These are phyloP conservation scores for Cladorrhinum samala DNA, from an alignment of 495 filamentous ascomycete species.

Conservation along the genomic window DNA sequence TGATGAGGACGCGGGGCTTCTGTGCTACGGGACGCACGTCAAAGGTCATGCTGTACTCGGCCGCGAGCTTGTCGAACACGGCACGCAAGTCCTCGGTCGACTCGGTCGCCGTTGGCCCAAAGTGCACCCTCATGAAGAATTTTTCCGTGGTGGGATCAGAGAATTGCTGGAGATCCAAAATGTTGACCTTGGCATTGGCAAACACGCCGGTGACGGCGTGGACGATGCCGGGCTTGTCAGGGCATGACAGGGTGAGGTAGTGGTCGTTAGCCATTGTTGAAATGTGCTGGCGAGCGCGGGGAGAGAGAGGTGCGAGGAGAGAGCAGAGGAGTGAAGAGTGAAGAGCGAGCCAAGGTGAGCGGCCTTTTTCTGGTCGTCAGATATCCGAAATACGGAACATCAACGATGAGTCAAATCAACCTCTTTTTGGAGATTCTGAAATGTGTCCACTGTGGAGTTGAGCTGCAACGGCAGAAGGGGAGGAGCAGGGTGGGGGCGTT, in stretches of 20 bases:
- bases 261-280: constrained; percentile 45
- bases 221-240: constrained; percentile 69
- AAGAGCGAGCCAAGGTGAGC: background rate
- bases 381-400: background rate
- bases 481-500: too few relatives aligned
- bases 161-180: constrained; percentile 69
- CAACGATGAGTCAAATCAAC: constrained; percentile 1
- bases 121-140: constrained; percentile 77
- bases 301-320: too few relatives aligned
- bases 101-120: constrained; percentile 42
- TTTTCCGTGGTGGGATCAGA: constrained; percentile 56
- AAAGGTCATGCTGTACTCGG: constrained; percentile 55
- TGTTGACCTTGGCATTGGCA: constrained; percentile 60
- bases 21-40: constrained; percentile 53
- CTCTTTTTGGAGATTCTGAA: background rate
- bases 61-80: constrained; percentile 50
- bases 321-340: constrained; percentile 2
- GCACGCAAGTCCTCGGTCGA: constrained; percentile 40
- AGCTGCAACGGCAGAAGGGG: too few relatives aligned
- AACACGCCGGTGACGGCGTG: constrained; percentile 68
- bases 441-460: constrained; percentile 7
- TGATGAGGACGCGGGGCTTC: constrained; percentile 67
- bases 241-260: constrained; percentile 69
- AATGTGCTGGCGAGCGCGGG: constrained; percentile 14
- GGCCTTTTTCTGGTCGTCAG: background rate